Base-by-base conservation (phyloP, 2,329 filamentous ascomycete species). In the Epichloe coenophiala region DNA sequence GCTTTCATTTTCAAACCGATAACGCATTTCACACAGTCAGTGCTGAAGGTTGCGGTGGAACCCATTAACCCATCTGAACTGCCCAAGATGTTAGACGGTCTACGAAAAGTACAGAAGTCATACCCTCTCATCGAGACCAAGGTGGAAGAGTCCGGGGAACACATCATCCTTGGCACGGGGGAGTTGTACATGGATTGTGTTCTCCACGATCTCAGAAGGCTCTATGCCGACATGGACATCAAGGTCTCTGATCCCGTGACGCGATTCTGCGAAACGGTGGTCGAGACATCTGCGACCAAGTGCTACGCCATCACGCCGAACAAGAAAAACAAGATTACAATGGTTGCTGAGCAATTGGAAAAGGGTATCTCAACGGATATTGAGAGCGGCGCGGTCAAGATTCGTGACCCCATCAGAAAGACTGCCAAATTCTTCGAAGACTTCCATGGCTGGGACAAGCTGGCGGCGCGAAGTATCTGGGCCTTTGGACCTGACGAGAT, bases 151-250 rank as follows among this genome's bases (percentile, higher is more conserved):
- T 96, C 89, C 1, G 93, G 93, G 93, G 93, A 98, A 68, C 93
- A 98, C 63, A 84, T 98, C 57, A 77, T 98, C 45, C 78, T 98
- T 4, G 93, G 93, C 23, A 98, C 93, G 0, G 93, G 93, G 93
- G 93, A 98, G 66, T 75, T 98, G n/a, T 98, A 98, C 71, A 97
- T 98, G 90, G 93, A 98, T 66, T 98, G 93, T 61, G 91, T 98
- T 3, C 76, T 98, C 44, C 93, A 98, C 66, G 93, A 98, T 63
- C 76, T 98, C 45, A 85, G 93, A 49, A 80, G 83, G 40, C 69
- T 97, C n/a, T 98, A 96, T 63, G 90, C 93, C 13, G 91, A 97
- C 61, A 98, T 98, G 93, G 93, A 98, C 65, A 86, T 98, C 70
- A 97, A 97, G 70, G 88, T 98, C 46, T 98, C 93, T 0, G 93